phyloP scores from a whole-genome alignment of 2,329 filamentous ascomycete genomes.

The Epicoccum nigrum region DNA sequence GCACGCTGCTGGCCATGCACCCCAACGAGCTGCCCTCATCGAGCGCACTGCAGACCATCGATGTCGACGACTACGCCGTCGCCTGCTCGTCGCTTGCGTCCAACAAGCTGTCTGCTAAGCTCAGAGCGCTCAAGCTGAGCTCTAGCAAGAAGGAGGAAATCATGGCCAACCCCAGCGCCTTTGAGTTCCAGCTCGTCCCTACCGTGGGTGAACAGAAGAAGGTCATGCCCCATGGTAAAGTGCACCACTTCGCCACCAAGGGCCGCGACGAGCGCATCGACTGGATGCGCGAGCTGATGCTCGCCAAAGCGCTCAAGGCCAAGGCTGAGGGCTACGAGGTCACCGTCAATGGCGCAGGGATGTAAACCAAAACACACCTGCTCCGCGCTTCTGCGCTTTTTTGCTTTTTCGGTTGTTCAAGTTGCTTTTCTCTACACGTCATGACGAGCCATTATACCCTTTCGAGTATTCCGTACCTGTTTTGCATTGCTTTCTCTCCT shows the following conservation, averaged over 20 bases:
- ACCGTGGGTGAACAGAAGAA: constrained; percentile 50
- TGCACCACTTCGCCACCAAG: constrained; percentile 92
- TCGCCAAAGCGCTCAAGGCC: constrained; percentile 83
- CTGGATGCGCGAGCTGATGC: constrained; percentile 95
- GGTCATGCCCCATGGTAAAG: constrained; percentile 65
- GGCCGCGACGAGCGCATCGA: constrained; percentile 89
- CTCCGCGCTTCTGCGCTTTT: constrained; percentile 12
- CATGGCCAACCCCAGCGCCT: constrained; percentile 65
- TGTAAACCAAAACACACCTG: constrained; percentile 22
- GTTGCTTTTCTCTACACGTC: constrained; percentile 20
- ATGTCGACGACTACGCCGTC: constrained; percentile 88
- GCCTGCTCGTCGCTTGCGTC: constrained; percentile 79
- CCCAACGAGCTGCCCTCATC: constrained; percentile 58
- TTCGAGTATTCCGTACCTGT: constrained; percentile 22
- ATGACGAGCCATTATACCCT: constrained; percentile 41
- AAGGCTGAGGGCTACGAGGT: constrained; percentile 85
- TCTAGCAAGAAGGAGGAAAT: constrained; percentile 60
- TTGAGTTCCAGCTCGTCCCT: constrained; percentile 85
- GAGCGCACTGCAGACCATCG: constrained; percentile 77
- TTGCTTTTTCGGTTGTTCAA: constrained; percentile 10
- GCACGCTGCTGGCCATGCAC: constrained; percentile 70
- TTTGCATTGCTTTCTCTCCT: constrained; percentile 10
- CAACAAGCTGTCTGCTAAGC: constrained; percentile 83
- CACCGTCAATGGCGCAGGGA: constrained; percentile 70
- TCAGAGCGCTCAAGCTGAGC: constrained; percentile 73